Percentiles rank a stretch among this genome's conserved stretches.
These are phyloP conservation scores for Tinospora cordifolia DNA, from an alignment of 164 flowering plant species.

Conservation along the genomic window DNA sequence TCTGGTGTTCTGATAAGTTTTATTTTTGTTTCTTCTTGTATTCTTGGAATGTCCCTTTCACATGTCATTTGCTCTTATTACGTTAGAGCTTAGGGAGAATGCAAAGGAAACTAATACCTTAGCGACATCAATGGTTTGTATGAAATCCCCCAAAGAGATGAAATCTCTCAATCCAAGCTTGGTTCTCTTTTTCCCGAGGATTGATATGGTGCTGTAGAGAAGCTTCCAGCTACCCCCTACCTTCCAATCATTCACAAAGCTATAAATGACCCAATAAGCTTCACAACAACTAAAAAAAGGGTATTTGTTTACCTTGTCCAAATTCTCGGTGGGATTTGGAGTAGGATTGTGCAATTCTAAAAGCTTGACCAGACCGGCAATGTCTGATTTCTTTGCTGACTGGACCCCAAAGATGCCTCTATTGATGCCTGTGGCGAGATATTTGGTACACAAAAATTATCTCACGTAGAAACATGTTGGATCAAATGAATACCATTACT, in stretches of 20 bases:
- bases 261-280: background rate
- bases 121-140: conserved; percentile 57
- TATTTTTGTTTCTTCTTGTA: background rate
- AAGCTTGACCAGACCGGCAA: conserved; percentile 49
- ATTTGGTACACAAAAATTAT: conserved; percentile 6
- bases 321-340: conserved; percentile 49
- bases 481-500: background rate
- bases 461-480: background rate
- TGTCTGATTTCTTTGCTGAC: conserved; percentile 66
- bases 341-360: conserved; percentile 81
- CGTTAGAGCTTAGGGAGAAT: background rate
- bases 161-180: conserved; percentile 91
- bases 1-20: background rate
- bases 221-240: conserved; percentile 85
- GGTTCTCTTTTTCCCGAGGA: conserved; percentile 87
- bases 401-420: conserved; percentile 90
- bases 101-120: conserved; percentile 35
- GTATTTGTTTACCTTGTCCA: conserved; percentile 47
- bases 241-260: conserved; percentile 28
- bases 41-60: no score
- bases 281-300: background rate
- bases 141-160: conserved; percentile 64
- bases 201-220: conserved; percentile 72
- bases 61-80: no score
- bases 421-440: conserved; percentile 42